Evolutionary conservation across 1,139 yeast species (phyloP).

Genomic region (Schizosaccharomyces versatilis): DNA sequence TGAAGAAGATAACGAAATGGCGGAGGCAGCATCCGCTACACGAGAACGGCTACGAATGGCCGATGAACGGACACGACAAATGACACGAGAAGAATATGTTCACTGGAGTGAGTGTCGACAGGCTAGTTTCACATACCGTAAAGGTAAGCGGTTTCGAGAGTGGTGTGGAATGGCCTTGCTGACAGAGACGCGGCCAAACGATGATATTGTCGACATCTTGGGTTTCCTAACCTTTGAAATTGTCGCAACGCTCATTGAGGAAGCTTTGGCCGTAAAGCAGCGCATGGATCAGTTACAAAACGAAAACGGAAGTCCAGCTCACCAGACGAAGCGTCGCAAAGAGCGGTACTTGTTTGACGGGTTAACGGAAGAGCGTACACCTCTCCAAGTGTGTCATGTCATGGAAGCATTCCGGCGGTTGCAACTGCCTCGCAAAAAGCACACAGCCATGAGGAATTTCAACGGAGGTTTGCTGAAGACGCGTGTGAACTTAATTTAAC

Average conservation of each 20-base stretch:
- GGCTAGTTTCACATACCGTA: conserved; percentile 86
- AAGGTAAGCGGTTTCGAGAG: conserved; percentile 77
- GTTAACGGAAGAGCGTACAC: conserved; percentile 71
- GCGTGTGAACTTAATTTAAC: conserved; percentile 19
- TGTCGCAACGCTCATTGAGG: conserved; percentile 83
- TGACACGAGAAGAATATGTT: conserved; percentile 93
- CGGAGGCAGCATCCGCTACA: conserved; percentile 71
- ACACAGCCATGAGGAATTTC: conserved; percentile 47
- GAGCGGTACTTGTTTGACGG: conserved; percentile 63
- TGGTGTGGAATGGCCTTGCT: conserved; percentile 81
- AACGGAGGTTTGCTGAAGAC: conserved; percentile 39
- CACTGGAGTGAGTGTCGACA: conserved; percentile 98
- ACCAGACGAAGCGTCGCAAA: conserved; percentile 20
- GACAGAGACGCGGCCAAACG: conserved; percentile 80
- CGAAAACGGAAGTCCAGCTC: conserved; percentile 26
- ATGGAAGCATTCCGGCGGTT: conserved; percentile 80
- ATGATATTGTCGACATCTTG: conserved; percentile 84
- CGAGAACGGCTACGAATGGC: conserved; percentile 74
- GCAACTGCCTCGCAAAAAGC: conserved; percentile 40
- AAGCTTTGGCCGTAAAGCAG: conserved; percentile 57
- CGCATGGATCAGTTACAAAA: conserved; percentile 5
- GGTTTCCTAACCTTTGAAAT: conserved; percentile 93
- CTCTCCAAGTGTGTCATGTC: conserved; percentile 62
- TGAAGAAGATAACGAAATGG: conserved; percentile 61
- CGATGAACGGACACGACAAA: conserved; percentile 74